Conservation (phyloP, 306 rosid species). For the Malus sieversii region DNA sequence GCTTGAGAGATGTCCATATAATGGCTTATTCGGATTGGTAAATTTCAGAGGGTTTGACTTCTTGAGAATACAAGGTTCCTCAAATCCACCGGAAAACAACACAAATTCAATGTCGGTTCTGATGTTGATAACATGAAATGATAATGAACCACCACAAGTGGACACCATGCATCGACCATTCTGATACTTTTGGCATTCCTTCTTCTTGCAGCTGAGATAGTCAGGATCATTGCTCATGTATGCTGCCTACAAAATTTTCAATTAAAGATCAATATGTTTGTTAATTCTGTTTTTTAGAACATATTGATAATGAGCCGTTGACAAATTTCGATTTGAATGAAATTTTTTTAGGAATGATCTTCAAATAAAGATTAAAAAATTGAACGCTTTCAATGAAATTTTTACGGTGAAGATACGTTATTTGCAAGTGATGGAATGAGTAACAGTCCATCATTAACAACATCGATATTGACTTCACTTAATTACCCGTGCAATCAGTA, state of each 20-base stretch:
- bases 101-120: conserved; percentile 75
- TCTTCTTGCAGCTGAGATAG: conserved; percentile 57
- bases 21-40: conserved; percentile 59
- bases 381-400: too few species aligned
- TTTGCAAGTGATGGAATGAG: too few species aligned
- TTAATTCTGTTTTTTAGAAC: too few species aligned
- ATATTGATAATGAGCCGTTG: too few species aligned
- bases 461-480: too few species aligned
- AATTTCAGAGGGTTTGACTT: conserved; percentile 43
- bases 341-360: too few species aligned
- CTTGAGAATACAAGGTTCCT: conserved; percentile 42
- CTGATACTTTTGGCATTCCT: conserved; percentile 29
- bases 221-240: conserved; percentile 49
- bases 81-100: conserved; percentile 61
- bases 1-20: conserved; percentile 63
- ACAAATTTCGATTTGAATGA: too few species aligned
- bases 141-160: conserved; percentile 55
- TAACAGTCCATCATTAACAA: too few species aligned
- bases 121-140: conserved; percentile 77
- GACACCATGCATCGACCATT: conserved; percentile 25
- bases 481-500: too few species aligned
- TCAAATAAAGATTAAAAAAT: too few species aligned
- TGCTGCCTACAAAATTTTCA: conserved; percentile 37
- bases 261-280: too few species aligned
- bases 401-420: too few species aligned